Evolutionary conservation across 306 rosid species (phyloP).

Genomic region (Nissolia schottii): DNA sequence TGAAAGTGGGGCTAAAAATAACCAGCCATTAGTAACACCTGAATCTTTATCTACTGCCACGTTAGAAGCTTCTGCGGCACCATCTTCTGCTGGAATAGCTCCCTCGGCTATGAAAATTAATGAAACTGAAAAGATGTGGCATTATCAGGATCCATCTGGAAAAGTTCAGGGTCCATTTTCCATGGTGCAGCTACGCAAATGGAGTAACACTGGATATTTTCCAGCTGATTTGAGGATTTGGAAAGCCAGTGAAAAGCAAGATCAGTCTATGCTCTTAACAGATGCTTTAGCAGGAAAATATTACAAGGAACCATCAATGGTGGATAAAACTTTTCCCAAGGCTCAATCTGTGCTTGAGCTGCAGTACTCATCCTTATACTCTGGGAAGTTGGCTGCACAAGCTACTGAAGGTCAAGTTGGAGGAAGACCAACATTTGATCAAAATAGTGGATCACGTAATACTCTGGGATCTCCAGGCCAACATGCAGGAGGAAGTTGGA

Average conservation of each 20-base stretch:
- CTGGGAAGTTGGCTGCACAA: constrained; percentile 45
- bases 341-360: constrained; percentile 47
- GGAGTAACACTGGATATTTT: constrained; percentile 92
- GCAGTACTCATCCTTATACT: constrained; percentile 33
- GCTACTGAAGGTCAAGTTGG: constrained; percentile 50
- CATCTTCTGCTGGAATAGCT: constrained; percentile 39
- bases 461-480: constrained; percentile 38
- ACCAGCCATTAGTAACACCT: constrained; percentile 32
- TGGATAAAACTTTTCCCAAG: constrained; percentile 41
- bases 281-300: constrained; percentile 78
- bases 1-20: constrained; percentile 47
- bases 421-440: constrained; percentile 33
- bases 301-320: constrained; percentile 41
- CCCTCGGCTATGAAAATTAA: constrained; percentile 48
- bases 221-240: constrained; percentile 84
- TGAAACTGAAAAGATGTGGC: constrained; percentile 88
- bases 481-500: constrained; percentile 57
- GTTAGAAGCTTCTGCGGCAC: constrained; percentile 39
- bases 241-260: constrained; percentile 60
- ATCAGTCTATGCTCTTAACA: constrained; percentile 61
- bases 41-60: constrained; percentile 37
- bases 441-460: constrained; percentile 36
- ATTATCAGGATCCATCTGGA: constrained; percentile 91
- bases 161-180: constrained; percentile 99
- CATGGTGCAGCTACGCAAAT: constrained; percentile 80